A percentile compares a stretch with the other conserved stretches of the same genome.
Conservation (phyloP, 805 yeast genomes). For the Wickerhamiella galacta region DNA sequence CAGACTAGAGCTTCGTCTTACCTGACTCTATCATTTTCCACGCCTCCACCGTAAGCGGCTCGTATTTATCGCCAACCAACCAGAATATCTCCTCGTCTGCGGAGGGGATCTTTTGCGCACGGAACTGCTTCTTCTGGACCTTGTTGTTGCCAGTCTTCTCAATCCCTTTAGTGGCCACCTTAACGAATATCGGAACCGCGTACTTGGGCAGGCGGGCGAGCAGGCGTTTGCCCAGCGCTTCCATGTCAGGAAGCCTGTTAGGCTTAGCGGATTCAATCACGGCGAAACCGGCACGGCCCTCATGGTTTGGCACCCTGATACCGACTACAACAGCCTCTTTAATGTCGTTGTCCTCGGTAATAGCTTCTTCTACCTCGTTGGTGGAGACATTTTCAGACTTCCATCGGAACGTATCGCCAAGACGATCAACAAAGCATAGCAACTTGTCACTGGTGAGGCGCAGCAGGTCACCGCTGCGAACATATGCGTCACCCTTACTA, state of each 20-base stretch:
- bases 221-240: slow-evolving; percentile 25
- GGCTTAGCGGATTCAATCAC: slow-evolving; percentile 39
- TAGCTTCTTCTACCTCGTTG: slow-evolving; percentile 72
- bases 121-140: slow-evolving; percentile 50
- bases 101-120: slow-evolving; percentile 23
- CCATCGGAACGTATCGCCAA: slow-evolving; percentile 96
- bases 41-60: slow-evolving; percentile 34
- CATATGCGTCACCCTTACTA: slow-evolving; percentile 79
- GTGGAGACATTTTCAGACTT: slow-evolving; percentile 90
- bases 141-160: slow-evolving; percentile 68
- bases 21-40: slow-evolving; percentile 31
- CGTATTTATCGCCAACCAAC: slow-evolving; percentile 42
- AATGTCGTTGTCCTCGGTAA: slow-evolving; percentile 23
- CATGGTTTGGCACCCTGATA: slow-evolving; percentile 74
- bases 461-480: slow-evolving; percentile 74
- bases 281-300: slow-evolving; percentile 90
- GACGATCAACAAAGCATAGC: slow-evolving; percentile 72
- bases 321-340: slow-evolving; percentile 68
- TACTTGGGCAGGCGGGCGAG: slow-evolving; percentile 49
- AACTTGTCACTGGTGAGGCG: slow-evolving; percentile 49
- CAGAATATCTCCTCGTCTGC: slow-evolving; percentile 45
- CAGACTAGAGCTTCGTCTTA: slow-evolving; percentile 17
- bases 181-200: slow-evolving; percentile 71
- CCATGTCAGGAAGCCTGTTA: slow-evolving; percentile 23
- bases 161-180: slow-evolving; percentile 39